A percentile compares a stretch with the other conserved stretches of the same genome.
phyloP scores from a whole-genome alignment of 805 yeast species.

The Deakozyma indianensis region DNA sequence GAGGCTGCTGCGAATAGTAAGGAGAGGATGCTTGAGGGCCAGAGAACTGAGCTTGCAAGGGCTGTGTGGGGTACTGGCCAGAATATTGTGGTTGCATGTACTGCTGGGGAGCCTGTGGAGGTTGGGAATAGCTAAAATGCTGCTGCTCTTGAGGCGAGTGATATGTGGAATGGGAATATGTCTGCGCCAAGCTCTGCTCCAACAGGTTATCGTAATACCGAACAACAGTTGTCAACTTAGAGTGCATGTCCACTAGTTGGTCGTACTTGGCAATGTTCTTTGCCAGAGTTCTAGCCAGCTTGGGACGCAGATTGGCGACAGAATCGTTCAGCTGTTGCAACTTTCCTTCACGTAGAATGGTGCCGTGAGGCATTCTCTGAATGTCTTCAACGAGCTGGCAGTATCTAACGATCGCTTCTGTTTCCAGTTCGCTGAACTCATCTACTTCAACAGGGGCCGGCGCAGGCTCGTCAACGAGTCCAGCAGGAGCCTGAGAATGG shows the following conservation, averaged over 20 bases:
- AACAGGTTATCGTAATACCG: conserved; percentile 63
- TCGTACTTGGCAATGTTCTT: conserved; percentile 51
- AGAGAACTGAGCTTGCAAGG: neutral
- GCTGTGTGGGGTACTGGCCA: neutral
- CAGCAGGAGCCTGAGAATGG: conserved; percentile 1
- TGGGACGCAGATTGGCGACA: conserved; percentile 52
- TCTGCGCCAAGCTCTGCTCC: conserved; percentile 37
- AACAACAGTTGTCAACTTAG: conserved; percentile 61
- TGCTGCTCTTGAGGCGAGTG: neutral
- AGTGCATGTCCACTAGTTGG: conserved; percentile 52
- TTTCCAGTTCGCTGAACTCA: conserved; percentile 45
- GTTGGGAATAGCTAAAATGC: neutral
- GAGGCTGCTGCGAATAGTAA: neutral
- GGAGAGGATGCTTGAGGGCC: neutral
- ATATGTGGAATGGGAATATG: conserved; percentile 20
- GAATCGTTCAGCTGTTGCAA: conserved; percentile 45
- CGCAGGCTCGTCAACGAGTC: conserved; percentile 11
- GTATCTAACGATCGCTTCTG: conserved; percentile 53
- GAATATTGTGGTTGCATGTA: neutral
- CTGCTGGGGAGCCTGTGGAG: neutral
- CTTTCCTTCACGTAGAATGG: conserved; percentile 32
- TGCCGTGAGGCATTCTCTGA: conserved; percentile 31
- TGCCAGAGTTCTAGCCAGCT: conserved; percentile 44
- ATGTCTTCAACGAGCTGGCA: conserved; percentile 47
- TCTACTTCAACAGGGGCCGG: conserved; percentile 6